Evolutionary conservation across 768 basidiomycete species (phyloP), one percentile per base, ranked within the genome.

Genomic region (Leucocoprinus leucothites): DNA sequence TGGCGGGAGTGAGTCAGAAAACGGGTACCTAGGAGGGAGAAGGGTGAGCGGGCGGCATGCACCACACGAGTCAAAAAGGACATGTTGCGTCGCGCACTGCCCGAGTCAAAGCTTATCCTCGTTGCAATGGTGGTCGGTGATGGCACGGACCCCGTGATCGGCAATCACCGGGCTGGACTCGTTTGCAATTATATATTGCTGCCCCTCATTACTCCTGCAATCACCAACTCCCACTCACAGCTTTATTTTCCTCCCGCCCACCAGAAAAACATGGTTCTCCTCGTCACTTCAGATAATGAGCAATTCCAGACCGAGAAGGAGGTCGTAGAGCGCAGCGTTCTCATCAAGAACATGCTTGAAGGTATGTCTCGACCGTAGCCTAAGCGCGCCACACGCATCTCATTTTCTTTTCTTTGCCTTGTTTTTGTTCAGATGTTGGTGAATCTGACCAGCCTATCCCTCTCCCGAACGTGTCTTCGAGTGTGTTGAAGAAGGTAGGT

Each of bases 281-380:
- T 95, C 74, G 83, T 87, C 68, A 95, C 93, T 36, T 98, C 96
- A 44, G 97, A 99, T 71, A 94, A 91, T 63, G 97, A 98, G 73
- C 85, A 88, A 60, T 99, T 96, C 76, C 80, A 82, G 50, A 90
- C 95, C 60, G 94, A 98, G 68, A 91, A 87, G 72, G 91, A 94
- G 54, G 91, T 99, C 54, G 93, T 93, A 53, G 91, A 95, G 76
- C 91, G 97, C 70, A 89, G 86, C 59, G 94, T 96, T 9, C 84
- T 99, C 64, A 97, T 99, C 74, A 97, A 96, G 81, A 96, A 97
- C 80, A 98, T 99, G 97, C 89, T 98, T 51, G 97, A 98, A 74
- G 97, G 97, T 69, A 24, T 18, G 68, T 92, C 55, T 38, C 76
- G 64, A 6, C 36, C 56, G 56, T 50, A 35, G 48, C 53, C 48